A percentile compares a stretch with the other conserved stretches of the same genome.
Evolutionary conservation across 163 green algal genomes (phyloP).

Genomic region (Picocystis sp.): DNA sequence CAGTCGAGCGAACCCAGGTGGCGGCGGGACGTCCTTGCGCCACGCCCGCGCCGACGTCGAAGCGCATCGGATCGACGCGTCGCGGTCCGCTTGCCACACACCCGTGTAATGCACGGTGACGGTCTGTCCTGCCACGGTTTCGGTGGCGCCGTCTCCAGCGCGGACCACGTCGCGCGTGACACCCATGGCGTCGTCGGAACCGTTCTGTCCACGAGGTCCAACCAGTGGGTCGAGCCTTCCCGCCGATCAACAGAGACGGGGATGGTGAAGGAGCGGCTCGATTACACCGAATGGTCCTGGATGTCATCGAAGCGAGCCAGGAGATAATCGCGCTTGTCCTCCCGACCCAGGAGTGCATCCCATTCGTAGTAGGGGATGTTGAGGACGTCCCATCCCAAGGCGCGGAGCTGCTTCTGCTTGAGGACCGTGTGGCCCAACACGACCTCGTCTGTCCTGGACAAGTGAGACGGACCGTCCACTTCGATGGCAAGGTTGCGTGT

Average conservation of each 20-base stretch:
- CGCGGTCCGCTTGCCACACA: no score
- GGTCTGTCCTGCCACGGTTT: no score
- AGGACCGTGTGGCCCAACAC: slow-evolving; percentile 10
- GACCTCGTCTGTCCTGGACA: slow-evolving; percentile 5
- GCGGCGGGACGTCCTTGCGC: no score
- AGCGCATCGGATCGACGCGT: no score
- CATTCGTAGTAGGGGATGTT: slow-evolving; percentile 13
- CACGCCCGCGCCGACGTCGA: no score
- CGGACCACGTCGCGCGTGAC: slow-evolving; percentile 1
- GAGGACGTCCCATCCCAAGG: slow-evolving; percentile 12
- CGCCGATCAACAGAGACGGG: no score
- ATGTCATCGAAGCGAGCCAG: not conserved
- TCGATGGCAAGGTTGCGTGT: slow-evolving; percentile 14
- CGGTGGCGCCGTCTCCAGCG: no score
- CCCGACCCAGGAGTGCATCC: not conserved
- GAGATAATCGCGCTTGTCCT: not conserved
- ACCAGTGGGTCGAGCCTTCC: no score
- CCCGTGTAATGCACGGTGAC: slow-evolving; percentile 35
- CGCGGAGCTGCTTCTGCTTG: slow-evolving; percentile 11
- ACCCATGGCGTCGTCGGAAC: slow-evolving; percentile 37
- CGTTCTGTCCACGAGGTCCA: no score
- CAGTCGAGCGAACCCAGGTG: no score
- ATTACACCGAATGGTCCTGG: not conserved
- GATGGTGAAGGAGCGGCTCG: no score
- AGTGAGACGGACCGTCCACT: slow-evolving; percentile 17